phyloP scores from a whole-genome alignment of 495 filamentous ascomycete species.

The Schizothecium vesticola region DNA sequence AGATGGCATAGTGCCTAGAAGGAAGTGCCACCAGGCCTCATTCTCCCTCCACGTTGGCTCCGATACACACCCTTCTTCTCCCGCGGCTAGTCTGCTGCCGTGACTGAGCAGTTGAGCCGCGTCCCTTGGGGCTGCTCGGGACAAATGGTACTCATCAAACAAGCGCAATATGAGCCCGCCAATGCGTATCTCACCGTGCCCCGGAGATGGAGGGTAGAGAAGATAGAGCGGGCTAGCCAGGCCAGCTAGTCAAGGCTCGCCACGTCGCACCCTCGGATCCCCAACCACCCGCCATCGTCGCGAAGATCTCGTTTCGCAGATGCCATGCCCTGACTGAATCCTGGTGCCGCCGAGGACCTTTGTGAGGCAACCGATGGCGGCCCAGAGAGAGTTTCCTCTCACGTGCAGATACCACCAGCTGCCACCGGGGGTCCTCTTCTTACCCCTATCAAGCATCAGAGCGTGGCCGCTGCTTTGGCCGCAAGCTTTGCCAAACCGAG shows the following conservation, averaged over 20 bases:
- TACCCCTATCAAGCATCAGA: constrained; percentile 11
- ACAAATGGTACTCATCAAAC: constrained; percentile 7
- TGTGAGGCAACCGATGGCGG: constrained; percentile 13
- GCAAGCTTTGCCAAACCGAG: constrained; percentile 4
- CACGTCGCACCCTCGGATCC: constrained; percentile 25
- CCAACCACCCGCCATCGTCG: constrained; percentile 17
- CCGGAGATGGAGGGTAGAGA: constrained; percentile 4
- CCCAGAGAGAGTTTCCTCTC: constrained; percentile 33
- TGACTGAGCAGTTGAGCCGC: neutral
- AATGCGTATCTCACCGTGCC: constrained; percentile 14
- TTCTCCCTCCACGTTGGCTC: neutral
- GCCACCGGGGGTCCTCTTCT: neutral
- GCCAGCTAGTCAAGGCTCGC: constrained; percentile 27
- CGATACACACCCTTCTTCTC: neutral
- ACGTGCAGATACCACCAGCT: constrained; percentile 11
- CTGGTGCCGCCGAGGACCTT: neutral
- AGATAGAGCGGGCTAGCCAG: constrained; percentile 10
- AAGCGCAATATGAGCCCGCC: constrained; percentile 10
- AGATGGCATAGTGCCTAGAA: neutral
- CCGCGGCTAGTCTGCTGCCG: neutral
- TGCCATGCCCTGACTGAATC: neutral
- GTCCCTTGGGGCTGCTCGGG: neutral
- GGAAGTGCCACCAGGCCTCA: neutral
- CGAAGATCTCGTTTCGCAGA: constrained; percentile 10
- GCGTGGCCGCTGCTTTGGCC: constrained; percentile 17